phyloP scores from a whole-genome alignment of 495 filamentous ascomycete genomes.

The Massariosphaeria phaeospora region DNA sequence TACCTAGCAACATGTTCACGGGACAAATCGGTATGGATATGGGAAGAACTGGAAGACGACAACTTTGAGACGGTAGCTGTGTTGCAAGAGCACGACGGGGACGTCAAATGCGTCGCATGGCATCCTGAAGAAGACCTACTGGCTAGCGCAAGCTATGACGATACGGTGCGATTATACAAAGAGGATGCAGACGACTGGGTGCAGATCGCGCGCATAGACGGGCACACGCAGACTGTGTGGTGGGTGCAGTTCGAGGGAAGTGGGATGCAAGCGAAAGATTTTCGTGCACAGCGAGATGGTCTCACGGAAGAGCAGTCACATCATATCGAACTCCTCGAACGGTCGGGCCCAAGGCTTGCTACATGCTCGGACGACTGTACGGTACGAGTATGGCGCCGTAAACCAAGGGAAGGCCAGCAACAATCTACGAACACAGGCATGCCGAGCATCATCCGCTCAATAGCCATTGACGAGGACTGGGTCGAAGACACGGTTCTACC shows the following conservation, averaged over 20 bases:
- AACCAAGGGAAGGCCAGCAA: slow-evolving; percentile 51
- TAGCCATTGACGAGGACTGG: slow-evolving; percentile 74
- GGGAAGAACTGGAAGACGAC: slow-evolving; percentile 91
- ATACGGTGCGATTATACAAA: slow-evolving; percentile 80
- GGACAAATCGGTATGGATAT: slow-evolving; percentile 97
- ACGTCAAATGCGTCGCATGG: slow-evolving; percentile 92
- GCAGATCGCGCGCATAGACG: slow-evolving; percentile 74
- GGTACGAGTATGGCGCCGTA: slow-evolving; percentile 70
- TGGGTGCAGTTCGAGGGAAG: slow-evolving; percentile 69
- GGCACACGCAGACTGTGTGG: slow-evolving; percentile 83
- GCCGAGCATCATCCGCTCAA: slow-evolving; percentile 75
- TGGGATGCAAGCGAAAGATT: slow-evolving; percentile 34
- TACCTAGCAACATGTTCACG: slow-evolving; percentile 83
- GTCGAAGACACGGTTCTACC: slow-evolving; percentile 66
- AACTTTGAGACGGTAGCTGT: slow-evolving; percentile 96
- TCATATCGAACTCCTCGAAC: slow-evolving; percentile 39
- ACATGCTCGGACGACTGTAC: slow-evolving; percentile 76
- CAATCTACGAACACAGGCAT: slow-evolving; percentile 41
- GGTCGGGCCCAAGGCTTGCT: slow-evolving; percentile 60
- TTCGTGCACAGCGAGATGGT: slow-evolving; percentile 31
- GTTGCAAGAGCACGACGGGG: slow-evolving; percentile 85
- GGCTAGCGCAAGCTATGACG: slow-evolving; percentile 84
- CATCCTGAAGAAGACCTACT: slow-evolving; percentile 74
- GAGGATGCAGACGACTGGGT: slow-evolving; percentile 93
- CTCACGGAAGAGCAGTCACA: slow-evolving; percentile 40